Base-by-base conservation (phyloP, 805 yeast genomes). In the Spathaspora girioi region DNA sequence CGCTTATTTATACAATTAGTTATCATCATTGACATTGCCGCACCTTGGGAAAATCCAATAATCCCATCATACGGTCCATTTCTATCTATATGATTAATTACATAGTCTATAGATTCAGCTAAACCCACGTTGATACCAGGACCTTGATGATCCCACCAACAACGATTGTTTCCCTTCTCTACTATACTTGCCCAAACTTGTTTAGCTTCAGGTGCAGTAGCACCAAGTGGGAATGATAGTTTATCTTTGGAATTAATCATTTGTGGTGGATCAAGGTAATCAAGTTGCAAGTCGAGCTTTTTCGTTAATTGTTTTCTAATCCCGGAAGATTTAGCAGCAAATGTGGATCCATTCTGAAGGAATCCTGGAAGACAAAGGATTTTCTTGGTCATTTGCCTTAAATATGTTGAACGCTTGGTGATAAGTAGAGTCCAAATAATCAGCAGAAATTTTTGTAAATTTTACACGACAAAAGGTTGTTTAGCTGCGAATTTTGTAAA, bases 31-130 rank as follows among this genome's bases (percentile, higher is more conserved):
- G 74, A 56, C 70, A 73, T 64, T 8, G 72, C 70, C 2, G 76
- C 76, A 29, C 78, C 78, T 54, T 74, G 78, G 23, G 75, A 68
- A 49, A 73, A 74, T 3, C 78, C 78, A 35, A 74, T 57, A 19
- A 74, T 60, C 0, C 77, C 78, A 46, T 70, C 70, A 55, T 68
- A 73, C 0, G 78, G 78, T 8, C 78, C 78, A 50, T 73, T 58
- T 44, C 59, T 47, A 38, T 59, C 57, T 40, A 74, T 64, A 50
- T 73, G 60, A 1, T 63, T 50, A 27, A 59, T 52, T 18, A 71
- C 55, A 46, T 59, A 64, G 5, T 62, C 48, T 23, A 69, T 48
- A 0, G 74, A 55, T 18, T 62, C 63, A 8, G 65, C 61, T 27
- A 67, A 63, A 4, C 75, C 75, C 9, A 54, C 49, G 48, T 70